Conservation (phyloP, 2,329 filamentous ascomycete species). For the Claviceps purpurea region DNA sequence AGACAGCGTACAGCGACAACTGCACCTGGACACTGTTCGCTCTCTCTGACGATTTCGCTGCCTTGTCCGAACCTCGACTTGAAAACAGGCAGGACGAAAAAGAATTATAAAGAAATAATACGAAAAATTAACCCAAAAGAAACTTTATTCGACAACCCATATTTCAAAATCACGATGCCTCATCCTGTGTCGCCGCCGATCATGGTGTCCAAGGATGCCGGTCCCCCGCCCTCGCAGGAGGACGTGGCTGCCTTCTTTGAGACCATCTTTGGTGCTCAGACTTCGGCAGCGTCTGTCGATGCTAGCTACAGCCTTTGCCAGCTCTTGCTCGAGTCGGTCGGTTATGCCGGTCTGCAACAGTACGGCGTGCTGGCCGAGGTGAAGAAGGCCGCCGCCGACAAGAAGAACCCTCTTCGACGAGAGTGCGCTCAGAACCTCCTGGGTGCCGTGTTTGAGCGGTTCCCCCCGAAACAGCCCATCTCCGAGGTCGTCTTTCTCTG, state of each 20-base stretch:
- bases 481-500: slow-evolving; percentile 72
- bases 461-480: slow-evolving; percentile 62
- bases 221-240: slow-evolving; percentile 48
- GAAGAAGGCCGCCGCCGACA: slow-evolving; percentile 71
- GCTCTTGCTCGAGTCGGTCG: slow-evolving; percentile 39
- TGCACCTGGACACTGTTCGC: neutral
- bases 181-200: slow-evolving; percentile 35
- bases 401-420: slow-evolving; percentile 75
- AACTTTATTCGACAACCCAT: neutral
- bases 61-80: too few species aligned
- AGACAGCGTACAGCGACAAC: neutral
- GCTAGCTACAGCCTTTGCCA: slow-evolving; percentile 49
- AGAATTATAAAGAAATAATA: neutral
- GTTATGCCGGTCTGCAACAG: slow-evolving; percentile 35
- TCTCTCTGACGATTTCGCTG: neutral
- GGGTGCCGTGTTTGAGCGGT: slow-evolving; percentile 83
- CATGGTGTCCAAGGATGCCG: slow-evolving; percentile 33
- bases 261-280: slow-evolving; percentile 55
- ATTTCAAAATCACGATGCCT: slow-evolving; percentile 25
- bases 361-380: slow-evolving; percentile 43
- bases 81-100: neutral
- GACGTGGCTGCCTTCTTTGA: slow-evolving; percentile 53
- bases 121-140: neutral
- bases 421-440: slow-evolving; percentile 93
- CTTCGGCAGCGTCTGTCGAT: slow-evolving; percentile 55